Percentiles rank a stretch among this genome's conserved stretches.
Conservation (phyloP, 257 asterid species). For the Penstemon barbatus region DNA sequence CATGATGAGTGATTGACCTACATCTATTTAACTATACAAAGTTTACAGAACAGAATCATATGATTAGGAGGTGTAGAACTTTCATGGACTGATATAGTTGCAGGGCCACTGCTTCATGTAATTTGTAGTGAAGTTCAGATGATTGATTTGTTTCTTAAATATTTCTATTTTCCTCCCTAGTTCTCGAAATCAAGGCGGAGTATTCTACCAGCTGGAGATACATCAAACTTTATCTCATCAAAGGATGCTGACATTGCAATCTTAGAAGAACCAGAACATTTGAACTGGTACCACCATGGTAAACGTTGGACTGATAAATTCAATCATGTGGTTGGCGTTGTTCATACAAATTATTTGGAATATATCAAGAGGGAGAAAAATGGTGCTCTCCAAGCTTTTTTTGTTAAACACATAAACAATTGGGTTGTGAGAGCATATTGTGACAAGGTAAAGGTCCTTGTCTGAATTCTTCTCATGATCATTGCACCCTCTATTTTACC, state of each 20-base stretch:
- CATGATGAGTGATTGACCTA: not conserved
- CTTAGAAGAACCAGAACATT: conserved; percentile 97
- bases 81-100: not conserved
- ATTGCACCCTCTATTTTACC: not conserved
- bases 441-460: conserved; percentile 64
- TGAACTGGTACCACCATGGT: conserved; percentile 99
- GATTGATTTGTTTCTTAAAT: conserved; percentile 21
- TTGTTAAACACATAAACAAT: conserved; percentile 92
- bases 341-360: conserved; percentile 97
- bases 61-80: conserved; percentile 11
- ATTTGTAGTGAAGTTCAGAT: conserved; percentile 13
- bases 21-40: not conserved
- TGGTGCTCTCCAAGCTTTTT: conserved; percentile 93
- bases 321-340: conserved; percentile 94
- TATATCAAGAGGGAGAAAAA: conserved; percentile 97
- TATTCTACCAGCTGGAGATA: conserved; percentile 95
- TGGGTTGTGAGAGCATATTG: conserved; percentile 91
- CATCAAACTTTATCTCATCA: conserved; percentile 81
- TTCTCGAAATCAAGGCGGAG: conserved; percentile 89
- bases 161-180: conserved; percentile 34
- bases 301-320: conserved; percentile 99
- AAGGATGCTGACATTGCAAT: conserved; percentile 98
- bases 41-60: not conserved
- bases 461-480: too few relatives aligned
- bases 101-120: conserved; percentile 11